These are phyloP conservation scores for Hapsidospora chrysogenum DNA, from an alignment of 495 filamentous ascomycete genomes.

Conservation along the genomic window DNA sequence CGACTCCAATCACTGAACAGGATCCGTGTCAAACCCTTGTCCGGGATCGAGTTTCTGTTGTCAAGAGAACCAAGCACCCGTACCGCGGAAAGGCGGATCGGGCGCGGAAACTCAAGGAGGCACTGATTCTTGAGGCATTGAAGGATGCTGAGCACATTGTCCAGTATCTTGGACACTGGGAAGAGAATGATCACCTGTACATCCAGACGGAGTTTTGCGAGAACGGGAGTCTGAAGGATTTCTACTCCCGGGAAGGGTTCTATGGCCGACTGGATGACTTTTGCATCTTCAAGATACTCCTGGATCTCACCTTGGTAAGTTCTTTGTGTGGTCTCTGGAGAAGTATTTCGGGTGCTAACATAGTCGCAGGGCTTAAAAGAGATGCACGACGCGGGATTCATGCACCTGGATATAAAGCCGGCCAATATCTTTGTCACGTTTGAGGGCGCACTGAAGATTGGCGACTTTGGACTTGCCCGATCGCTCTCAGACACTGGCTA, in stretches of 20 bases:
- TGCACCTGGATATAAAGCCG: constrained; percentile 90
- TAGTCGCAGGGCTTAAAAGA: constrained; percentile 56
- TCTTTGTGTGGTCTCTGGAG: too few species aligned
- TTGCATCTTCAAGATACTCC: constrained; percentile 90
- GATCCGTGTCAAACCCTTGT: constrained; percentile 1
- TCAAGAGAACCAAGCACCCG: constrained; percentile 81
- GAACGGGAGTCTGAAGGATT: constrained; percentile 73
- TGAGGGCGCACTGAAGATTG: constrained; percentile 86
- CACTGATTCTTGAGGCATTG: constrained; percentile 53
- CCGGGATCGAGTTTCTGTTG: constrained; percentile 52
- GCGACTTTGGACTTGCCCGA: constrained; percentile 88
- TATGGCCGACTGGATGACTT: constrained; percentile 89
- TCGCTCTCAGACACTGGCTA: constrained; percentile 54
- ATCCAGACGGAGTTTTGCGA: constrained; percentile 96
- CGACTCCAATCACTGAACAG: not conserved
- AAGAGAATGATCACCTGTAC: constrained; percentile 62
- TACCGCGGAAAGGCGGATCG: constrained; percentile 60
- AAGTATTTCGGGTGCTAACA: too few species aligned
- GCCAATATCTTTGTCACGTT: constrained; percentile 85
- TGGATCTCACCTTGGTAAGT: constrained; percentile 65
- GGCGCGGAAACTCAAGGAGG: constrained; percentile 63
- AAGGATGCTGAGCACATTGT: constrained; percentile 67
- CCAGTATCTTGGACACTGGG: constrained; percentile 70
- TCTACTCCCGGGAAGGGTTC: constrained; percentile 59
- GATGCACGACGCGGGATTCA: constrained; percentile 74